Evolutionary conservation across 1,284 basidiomycete genomes (phyloP).

Genomic region (Sporisorium iseilematis-ciliati): DNA sequence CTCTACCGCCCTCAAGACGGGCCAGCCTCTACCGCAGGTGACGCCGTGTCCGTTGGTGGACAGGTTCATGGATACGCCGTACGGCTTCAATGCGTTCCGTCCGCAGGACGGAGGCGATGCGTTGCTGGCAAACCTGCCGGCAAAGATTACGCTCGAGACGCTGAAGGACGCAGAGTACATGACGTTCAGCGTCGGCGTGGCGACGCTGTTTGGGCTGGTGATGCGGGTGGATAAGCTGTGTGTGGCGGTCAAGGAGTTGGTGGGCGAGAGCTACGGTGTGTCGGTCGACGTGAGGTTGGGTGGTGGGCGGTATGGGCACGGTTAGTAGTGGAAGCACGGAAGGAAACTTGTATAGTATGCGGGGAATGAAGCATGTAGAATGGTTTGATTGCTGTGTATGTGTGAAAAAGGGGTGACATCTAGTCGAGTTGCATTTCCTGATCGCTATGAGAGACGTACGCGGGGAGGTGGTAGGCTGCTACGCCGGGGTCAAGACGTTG

Average conservation of each 20-base stretch:
- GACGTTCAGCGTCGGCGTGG: constrained; percentile 73
- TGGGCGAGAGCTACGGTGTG: constrained; percentile 78
- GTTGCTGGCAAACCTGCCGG: constrained; percentile 21
- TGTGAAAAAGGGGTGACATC: neutral
- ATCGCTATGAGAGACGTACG: neutral
- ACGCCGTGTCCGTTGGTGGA: constrained; percentile 85
- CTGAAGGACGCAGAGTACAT: constrained; percentile 49
- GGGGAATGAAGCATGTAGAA: neutral
- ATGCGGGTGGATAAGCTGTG: constrained; percentile 79
- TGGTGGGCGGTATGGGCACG: neutral
- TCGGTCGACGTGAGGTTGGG: constrained; percentile 41
- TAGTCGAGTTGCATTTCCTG: constrained; percentile 28
- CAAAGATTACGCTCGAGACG: constrained; percentile 30
- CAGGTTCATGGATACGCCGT: constrained; percentile 73
- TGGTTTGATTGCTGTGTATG: neutral
- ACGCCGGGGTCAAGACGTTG: constrained; percentile 11
- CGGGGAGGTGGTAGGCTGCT: neutral
- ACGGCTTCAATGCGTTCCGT: constrained; percentile 65
- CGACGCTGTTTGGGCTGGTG: constrained; percentile 78
- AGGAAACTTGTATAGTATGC: too few species aligned
- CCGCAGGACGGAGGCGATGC: constrained; percentile 10
- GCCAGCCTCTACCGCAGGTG: constrained; percentile 83
- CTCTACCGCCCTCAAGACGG: constrained; percentile 77
- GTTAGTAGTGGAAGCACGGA: too few species aligned
- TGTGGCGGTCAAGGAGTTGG: constrained; percentile 81